Conservation (phyloP, 768 basidiomycete genomes). For the Brasilioporus rufonigricans region DNA sequence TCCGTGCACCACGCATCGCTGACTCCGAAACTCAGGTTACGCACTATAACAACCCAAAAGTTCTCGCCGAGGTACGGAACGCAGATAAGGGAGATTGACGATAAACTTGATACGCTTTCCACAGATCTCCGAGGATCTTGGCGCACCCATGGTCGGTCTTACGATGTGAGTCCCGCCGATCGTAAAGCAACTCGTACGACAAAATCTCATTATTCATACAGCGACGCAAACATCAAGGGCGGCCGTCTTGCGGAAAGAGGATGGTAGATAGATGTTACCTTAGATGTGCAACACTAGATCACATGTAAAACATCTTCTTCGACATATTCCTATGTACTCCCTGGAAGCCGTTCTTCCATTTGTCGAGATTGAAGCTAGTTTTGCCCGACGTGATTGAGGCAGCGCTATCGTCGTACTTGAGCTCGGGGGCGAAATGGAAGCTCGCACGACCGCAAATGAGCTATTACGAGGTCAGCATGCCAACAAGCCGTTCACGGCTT, state of each 20-base stretch:
- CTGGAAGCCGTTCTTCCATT: constrained; percentile 35
- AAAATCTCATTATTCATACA: constrained; percentile 26
- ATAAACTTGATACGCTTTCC: neutral
- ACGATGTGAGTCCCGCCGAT: constrained; percentile 60
- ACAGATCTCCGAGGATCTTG: constrained; percentile 78
- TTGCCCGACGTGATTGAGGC: constrained; percentile 33
- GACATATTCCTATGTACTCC: constrained; percentile 29
- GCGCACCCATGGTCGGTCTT: constrained; percentile 91
- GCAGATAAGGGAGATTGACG: neutral
- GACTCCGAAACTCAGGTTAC: constrained; percentile 56
- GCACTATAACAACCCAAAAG: constrained; percentile 92
- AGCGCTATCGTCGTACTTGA: constrained; percentile 38
- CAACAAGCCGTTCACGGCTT: neutral
- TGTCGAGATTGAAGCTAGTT: constrained; percentile 24
- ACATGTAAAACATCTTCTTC: constrained; percentile 36
- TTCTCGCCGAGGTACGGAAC: constrained; percentile 74
- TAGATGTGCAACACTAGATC: constrained; percentile 12
- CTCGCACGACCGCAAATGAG: constrained; percentile 53
- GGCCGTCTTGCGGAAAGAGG: constrained; percentile 70
- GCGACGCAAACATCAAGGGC: constrained; percentile 66
- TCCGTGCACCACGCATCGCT: neutral
- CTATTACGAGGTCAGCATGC: constrained; percentile 28
- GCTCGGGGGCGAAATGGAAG: constrained; percentile 46
- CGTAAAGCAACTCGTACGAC: neutral
- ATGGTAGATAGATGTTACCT: constrained; percentile 40